Evolutionary conservation across 768 basidiomycete genomes (phyloP), one percentile per base, ranked within the genome.

Genomic region (Naganishia friedmannii): DNA sequence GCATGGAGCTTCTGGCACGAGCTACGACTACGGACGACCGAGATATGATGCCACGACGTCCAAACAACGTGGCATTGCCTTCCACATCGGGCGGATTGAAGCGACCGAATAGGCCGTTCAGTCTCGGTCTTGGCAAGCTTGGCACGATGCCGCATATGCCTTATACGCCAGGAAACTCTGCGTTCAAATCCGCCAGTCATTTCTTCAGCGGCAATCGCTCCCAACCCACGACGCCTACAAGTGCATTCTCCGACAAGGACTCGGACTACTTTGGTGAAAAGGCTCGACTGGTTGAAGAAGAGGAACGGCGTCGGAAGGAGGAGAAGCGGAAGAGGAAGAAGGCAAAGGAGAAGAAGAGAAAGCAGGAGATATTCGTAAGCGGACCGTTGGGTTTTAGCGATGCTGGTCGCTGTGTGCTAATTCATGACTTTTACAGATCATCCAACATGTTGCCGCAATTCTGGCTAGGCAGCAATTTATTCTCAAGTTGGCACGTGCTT

Each of bases 401-500:
- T 37, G 13, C n/a, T 39, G 39, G 3, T 19, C 5, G 23, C 42
- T 37, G 12, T 19, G 4, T 45, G 45, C 39, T 13, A 29, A 37
- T 34, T 8, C 37, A 7, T 8, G 9, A 9, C 48, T 23, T 39
- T 29, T 17, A 17, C 53, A 90, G 90, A 91, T 90, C 70, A 90
- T 90, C 28, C 88, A 87, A 66, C 90, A 93, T 73, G 88, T 92
- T 32, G 91, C 91, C 1, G 88, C 89, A 17, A 87, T 93, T 78
- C 82, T 89, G 53, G 86, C 89, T 71, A 86, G 94, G 68, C 92
- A 94, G 73, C 87, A 87, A 67, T 97, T 95, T 82, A 82, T 96
- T 39, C 85, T 93, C 78, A 91, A 88, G 77, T 86, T 96, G 31
- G 91, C 92, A 19, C 86, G 88, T 71, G 88, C 91, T 21, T 84